These are phyloP conservation scores for Sergeia podlipaevii DNA, from an alignment of 208 protist genomes.

Conservation along the genomic window DNA sequence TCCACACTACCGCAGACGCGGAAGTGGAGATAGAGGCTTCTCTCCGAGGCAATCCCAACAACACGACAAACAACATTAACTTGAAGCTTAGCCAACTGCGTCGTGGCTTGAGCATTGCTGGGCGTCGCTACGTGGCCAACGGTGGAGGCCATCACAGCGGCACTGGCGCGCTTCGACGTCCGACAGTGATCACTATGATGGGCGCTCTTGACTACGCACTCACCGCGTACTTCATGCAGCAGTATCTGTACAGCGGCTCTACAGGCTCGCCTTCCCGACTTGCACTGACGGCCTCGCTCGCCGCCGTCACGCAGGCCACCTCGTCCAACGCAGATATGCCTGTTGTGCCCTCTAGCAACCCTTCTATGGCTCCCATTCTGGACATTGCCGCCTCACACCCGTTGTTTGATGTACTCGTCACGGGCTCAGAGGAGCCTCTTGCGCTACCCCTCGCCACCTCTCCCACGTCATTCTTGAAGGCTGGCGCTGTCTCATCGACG, in stretches of 20 bases:
- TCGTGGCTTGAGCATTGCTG: conserved; percentile 11
- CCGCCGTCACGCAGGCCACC: conserved; percentile 10
- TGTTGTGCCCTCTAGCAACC: conserved; percentile 8
- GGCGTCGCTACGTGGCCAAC: conserved; percentile 3
- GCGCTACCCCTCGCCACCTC: background rate
- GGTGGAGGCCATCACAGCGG: background rate
- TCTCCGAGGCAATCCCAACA: conserved; percentile 41
- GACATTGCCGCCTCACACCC: conserved; percentile 56
- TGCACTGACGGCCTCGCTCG: conserved; percentile 17
- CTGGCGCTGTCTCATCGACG: background rate
- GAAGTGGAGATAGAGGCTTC: conserved; percentile 43
- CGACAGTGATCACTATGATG: conserved; percentile 56
- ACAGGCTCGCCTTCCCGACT: conserved; percentile 16
- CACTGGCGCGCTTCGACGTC: conserved; percentile 11
- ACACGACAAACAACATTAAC: conserved; percentile 32
- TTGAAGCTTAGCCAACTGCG: conserved; percentile 31
- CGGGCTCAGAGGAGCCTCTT: conserved; percentile 7
- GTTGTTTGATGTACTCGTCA: conserved; percentile 46
- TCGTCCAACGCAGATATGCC: conserved; percentile 12
- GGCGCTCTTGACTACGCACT: conserved; percentile 55
- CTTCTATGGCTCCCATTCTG: conserved; percentile 30
- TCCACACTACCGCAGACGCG: conserved; percentile 67
- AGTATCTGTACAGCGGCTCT: conserved; percentile 58
- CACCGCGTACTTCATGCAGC: conserved; percentile 56
- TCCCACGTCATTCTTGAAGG: background rate